Conservation (phyloP, 225 moss, liverwort and hornwort genomes). For the Rhytidiadelphus loreus region DNA sequence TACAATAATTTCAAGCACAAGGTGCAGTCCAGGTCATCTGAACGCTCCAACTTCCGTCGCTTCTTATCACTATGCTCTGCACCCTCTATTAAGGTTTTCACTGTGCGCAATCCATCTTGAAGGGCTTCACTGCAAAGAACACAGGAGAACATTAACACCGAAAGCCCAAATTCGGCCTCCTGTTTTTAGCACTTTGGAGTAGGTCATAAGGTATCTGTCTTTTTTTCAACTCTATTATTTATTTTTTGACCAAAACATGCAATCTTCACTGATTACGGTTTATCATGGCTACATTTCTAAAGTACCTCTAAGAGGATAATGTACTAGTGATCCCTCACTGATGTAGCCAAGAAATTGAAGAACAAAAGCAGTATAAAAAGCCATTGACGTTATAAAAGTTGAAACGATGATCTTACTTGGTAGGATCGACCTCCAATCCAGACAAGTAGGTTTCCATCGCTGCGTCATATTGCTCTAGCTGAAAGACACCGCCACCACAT, state of each 20-base stretch:
- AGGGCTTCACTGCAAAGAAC: conserved; percentile 17
- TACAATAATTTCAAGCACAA: conserved; percentile 83
- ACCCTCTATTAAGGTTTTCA: conserved; percentile 41
- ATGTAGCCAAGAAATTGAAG: background rate
- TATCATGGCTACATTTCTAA: background rate
- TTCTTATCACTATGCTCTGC: conserved; percentile 24
- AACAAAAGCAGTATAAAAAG: background rate
- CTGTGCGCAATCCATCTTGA: conserved; percentile 35
- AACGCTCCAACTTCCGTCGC: conserved; percentile 63
- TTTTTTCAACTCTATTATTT: background rate
- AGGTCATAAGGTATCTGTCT: background rate
- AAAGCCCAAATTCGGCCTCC: background rate
- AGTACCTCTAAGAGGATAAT: background rate
- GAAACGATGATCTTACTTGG: conserved; percentile 28
- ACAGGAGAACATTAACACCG: background rate
- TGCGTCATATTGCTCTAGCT: conserved; percentile 83
- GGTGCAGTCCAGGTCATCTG: conserved; percentile 84
- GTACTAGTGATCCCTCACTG: background rate
- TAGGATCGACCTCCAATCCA: conserved; percentile 68
- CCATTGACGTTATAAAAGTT: background rate
- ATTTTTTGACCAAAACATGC: background rate
- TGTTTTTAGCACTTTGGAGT: background rate
- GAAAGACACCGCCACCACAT: background rate
- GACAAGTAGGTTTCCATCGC: conserved; percentile 57
- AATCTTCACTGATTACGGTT: background rate